Conservation (phyloP, 441 rosid genomes). For the Gossypium schwendimanii region DNA sequence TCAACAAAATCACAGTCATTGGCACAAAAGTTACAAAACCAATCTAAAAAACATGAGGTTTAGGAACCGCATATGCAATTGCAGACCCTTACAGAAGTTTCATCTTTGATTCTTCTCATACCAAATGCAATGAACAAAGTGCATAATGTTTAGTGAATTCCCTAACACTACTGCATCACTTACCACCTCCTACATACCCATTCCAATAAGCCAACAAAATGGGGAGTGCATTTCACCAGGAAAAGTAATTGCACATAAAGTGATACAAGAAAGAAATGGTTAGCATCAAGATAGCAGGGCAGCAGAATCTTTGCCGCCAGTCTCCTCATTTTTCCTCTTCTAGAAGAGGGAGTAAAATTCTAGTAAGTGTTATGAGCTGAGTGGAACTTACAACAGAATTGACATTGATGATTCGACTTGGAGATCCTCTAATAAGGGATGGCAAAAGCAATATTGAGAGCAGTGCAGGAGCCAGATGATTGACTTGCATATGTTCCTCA, state of each 20-base stretch:
- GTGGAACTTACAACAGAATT: slow-evolving; percentile 83
- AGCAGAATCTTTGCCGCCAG: neutral
- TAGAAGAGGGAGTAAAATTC: neutral
- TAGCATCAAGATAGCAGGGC: neutral
- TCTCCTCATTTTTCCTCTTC: neutral
- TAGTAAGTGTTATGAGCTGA: neutral
- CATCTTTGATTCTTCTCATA: neutral
- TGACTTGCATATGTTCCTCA: slow-evolving; percentile 98
- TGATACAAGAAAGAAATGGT: slow-evolving; percentile 2
- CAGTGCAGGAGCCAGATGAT: slow-evolving; percentile 91
- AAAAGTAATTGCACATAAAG: neutral
- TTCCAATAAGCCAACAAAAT: neutral
- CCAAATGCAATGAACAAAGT: neutral
- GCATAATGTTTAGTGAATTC: neutral
- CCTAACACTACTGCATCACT: neutral
- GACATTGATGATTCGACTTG: slow-evolving; percentile 85
- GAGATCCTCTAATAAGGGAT: slow-evolving; percentile 85
- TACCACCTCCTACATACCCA: neutral
- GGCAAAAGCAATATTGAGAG: slow-evolving; percentile 88
- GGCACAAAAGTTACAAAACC: neutral
- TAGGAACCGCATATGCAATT: neutral
- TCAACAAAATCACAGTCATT: neutral
- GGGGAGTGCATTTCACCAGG: neutral
- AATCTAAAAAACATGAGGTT: neutral
- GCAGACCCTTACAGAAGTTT: neutral